A percentile compares a stretch with the other conserved stretches of the same genome.
Conservation (phyloP, 306 rosid species). For the Rosa persica region DNA sequence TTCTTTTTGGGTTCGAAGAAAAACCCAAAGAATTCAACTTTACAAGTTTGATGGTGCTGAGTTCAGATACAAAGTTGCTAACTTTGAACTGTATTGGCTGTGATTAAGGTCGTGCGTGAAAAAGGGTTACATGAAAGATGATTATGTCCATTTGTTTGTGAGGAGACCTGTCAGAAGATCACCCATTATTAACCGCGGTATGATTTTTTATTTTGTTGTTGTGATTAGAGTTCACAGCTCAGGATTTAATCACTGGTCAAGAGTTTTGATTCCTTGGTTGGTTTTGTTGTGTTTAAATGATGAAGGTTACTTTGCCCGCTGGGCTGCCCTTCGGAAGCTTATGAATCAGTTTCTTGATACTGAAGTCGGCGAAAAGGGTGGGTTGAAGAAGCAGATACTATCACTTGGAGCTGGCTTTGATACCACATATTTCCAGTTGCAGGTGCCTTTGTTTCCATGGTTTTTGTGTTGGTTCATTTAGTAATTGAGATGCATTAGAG, state of each 20-base stretch:
- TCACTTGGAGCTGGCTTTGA: slow-evolving; percentile 97
- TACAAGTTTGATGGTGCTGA: neutral
- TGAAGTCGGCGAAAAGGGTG: slow-evolving; percentile 34
- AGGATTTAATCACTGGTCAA: neutral
- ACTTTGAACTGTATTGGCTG: slow-evolving; percentile 20
- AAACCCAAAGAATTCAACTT: neutral
- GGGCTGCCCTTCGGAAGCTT: slow-evolving; percentile 83
- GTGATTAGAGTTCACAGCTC: neutral
- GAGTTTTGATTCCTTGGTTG: neutral
- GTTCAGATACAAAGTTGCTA: slow-evolving; percentile 10
- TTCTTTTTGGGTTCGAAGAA: slow-evolving; percentile 14
- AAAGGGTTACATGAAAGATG: slow-evolving; percentile 96
- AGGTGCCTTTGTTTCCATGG: slow-evolving; percentile 49
- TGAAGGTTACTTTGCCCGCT: slow-evolving; percentile 85
- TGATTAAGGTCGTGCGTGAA: slow-evolving; percentile 79
- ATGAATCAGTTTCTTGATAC: slow-evolving; percentile 74
- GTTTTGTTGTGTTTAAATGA: slow-evolving; percentile 3
- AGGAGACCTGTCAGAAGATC: slow-evolving; percentile 89
- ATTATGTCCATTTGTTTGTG: slow-evolving; percentile 77
- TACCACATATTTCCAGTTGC: slow-evolving; percentile 88
- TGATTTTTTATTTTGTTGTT: slow-evolving; percentile 19
- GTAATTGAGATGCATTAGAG: slow-evolving; percentile 5
- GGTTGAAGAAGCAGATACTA: slow-evolving; percentile 43
- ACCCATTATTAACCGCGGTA: slow-evolving; percentile 93
- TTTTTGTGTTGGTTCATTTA: slow-evolving; percentile 19